Evolutionary conservation across 2,329 filamentous ascomycete genomes (phyloP), one percentile per base, ranked within the genome.

Genomic region (Colletotrichum chrysophilum): DNA sequence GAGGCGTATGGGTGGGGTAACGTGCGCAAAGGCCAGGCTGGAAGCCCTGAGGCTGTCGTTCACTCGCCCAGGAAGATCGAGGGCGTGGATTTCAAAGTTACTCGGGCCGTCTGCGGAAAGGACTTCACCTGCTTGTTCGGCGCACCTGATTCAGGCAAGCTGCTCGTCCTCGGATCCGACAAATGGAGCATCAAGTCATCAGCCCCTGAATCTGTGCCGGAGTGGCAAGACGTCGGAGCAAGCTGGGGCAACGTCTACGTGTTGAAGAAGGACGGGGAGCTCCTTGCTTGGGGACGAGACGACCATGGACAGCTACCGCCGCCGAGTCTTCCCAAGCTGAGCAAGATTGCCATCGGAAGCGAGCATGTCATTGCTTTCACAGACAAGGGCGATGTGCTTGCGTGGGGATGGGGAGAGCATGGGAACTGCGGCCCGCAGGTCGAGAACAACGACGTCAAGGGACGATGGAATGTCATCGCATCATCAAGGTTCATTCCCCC

Each of bases 321-420:
- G 2, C 81, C 85, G 3, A 86, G 87, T 28, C 82, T 97, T 2
- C 93, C 93, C 0, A 81, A 82, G 2, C 80, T 96, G 5, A 84
- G 86, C 12, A 87, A 88, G 28, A 89, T 98, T n/a, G 94, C 94
- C 4, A 91, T 94, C 61, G 97, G 97, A 0, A 98, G 96, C 81
- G 97, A 98, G 84, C 97, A 99, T 84, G 92, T 91, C n/a, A 84
- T 98, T 77, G 95, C 92, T 10, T 84, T 96, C 30, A 92, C 94
- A 0, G 85, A 85, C 12, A 87, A 89, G 24, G 91, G 91, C 2
- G 90, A 93, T 66, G 91, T 98, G 2, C 85, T 97, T 65, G 91
- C 95, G 2, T 98, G 96, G 95, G 97, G 97, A 24, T 99, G 97
- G 97, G 96, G 96, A 3, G 96, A 98, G 85, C 97, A 99, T 85